A percentile compares a stretch with the other conserved stretches of the same genome.
These are phyloP conservation scores for Limtongozyma cylindracea DNA, from an alignment of 805 yeast genomes.

Conservation along the genomic window DNA sequence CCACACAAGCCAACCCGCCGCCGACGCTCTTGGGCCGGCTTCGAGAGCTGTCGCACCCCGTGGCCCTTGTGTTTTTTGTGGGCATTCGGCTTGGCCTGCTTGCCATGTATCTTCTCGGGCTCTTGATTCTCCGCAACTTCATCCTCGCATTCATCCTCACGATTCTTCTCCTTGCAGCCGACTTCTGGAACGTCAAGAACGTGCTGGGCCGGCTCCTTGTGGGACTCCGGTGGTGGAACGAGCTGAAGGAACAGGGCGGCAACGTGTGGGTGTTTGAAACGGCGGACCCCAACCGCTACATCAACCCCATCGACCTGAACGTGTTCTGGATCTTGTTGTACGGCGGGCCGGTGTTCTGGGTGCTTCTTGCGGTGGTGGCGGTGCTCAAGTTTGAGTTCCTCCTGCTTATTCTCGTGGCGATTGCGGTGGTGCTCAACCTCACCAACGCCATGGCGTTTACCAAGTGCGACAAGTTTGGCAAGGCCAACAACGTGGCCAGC, in stretches of 20 bases:
- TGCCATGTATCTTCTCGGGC: constrained; percentile 43
- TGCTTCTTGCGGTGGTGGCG: constrained; percentile 49
- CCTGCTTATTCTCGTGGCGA: constrained; percentile 30
- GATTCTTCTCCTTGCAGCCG: constrained; percentile 58
- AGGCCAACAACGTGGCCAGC: constrained; percentile 43
- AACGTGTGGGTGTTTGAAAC: constrained; percentile 76
- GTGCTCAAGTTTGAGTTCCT: constrained; percentile 53
- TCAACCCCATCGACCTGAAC: constrained; percentile 81
- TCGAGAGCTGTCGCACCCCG: constrained; percentile 57
- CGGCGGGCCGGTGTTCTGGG: constrained; percentile 55
- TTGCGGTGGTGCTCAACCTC: constrained; percentile 47
- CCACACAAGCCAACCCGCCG: neutral
- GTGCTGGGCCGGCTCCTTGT: constrained; percentile 76
- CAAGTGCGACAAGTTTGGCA: constrained; percentile 78
- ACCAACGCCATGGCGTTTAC: constrained; percentile 83
- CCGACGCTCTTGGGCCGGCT: constrained; percentile 10
- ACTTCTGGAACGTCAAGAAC: constrained; percentile 85
- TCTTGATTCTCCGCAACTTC: constrained; percentile 24
- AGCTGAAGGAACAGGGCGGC: constrained; percentile 24
- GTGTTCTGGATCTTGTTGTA: constrained; percentile 71
- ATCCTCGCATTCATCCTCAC: constrained; percentile 60
- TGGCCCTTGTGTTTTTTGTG: constrained; percentile 44
- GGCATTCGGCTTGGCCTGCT: constrained; percentile 39
- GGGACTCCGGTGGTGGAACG: constrained; percentile 96
- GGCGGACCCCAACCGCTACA: constrained; percentile 42